Evolutionary conservation across 352 stramenopile genomes (phyloP), one percentile per base, ranked within the genome.

Genomic region (Phytophthora colocasiae): DNA sequence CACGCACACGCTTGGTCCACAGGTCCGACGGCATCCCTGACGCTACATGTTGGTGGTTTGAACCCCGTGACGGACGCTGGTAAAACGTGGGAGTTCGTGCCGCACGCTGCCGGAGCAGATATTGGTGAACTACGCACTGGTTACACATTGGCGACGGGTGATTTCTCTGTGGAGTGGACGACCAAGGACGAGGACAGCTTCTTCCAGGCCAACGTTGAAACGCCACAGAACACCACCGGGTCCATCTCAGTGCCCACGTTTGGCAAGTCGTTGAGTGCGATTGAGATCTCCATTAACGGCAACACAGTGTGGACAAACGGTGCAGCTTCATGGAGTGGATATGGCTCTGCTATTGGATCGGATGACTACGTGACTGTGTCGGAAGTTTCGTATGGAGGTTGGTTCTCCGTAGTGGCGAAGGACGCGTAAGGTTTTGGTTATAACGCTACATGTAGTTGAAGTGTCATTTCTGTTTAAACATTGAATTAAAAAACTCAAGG

Each of bases 1-100:
- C 72, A 80, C 44, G 72, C 50, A 1, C 72, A 80, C 39, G 58
- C 68, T 14, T 80, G 72, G 72, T 80, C 68, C 14, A 77, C 72
- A 0, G 68, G 72, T 47, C 72, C 71, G 17, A 71, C 69, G 10
- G 58, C 54, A 0, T 77, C 67, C 26, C 32, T 80, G 36, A 68
- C 68, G 7, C 26, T 75, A 6, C 58, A 63, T 6, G 32, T 77
- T 3, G 72, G 72, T 27, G 72, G 72, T 4, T n/a, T 74, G 41
- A 56, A 36, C 22, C 58, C 58, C 9, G 22, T 77, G 15, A 65
- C 26, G 8, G 54, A 80, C 26, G 69, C 63, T 15, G 69, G 64
- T n/a, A 75, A 68, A 34, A 65, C 59, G n/a, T 77, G 69, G 69
- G 49, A 63, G n/a, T 77, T 77, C 43, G 41, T 71, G 6, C 69